These are phyloP conservation scores for Sporothrix curviconia DNA, from an alignment of 2,329 filamentous ascomycete genomes.

Conservation along the genomic window DNA sequence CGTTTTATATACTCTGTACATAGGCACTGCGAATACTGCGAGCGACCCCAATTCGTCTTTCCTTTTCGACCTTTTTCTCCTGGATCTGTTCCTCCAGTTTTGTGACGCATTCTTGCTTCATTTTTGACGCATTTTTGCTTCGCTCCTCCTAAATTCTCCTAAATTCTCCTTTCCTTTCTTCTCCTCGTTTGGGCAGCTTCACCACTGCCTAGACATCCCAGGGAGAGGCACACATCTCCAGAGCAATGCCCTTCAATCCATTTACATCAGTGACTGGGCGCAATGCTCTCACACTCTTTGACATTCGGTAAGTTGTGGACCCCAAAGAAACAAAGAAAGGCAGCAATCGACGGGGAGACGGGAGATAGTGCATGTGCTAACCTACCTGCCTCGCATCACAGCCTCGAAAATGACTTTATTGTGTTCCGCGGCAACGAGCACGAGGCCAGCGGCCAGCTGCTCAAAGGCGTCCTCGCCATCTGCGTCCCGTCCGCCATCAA, in stretches of 20 bases:
- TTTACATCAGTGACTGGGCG: slow-evolving; percentile 47
- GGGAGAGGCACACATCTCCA: neutral
- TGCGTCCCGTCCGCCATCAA: slow-evolving; percentile 63
- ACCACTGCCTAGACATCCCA: neutral
- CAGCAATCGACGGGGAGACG: neutral
- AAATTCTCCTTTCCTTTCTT: too few species aligned
- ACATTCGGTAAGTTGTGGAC: slow-evolving; percentile 45
- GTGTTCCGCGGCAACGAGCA: slow-evolving; percentile 69
- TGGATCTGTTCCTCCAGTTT: too few species aligned
- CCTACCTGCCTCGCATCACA: too few species aligned
- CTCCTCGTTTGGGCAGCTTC: slow-evolving; percentile 1
- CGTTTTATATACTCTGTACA: slow-evolving; percentile 6
- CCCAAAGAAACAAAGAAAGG: neutral
- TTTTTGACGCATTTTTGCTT: neutral
- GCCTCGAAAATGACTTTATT: slow-evolving; percentile 71
- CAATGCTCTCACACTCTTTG: slow-evolving; percentile 48
- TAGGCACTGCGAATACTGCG: too few species aligned
- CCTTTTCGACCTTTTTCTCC: neutral
- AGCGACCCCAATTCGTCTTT: neutral
- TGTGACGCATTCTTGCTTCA: too few species aligned
- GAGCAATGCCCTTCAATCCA: slow-evolving; percentile 49
- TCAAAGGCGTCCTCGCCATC: slow-evolving; percentile 68
- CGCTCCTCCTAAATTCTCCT: too few species aligned
- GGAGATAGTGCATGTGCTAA: too few species aligned
- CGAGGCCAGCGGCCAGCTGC: slow-evolving; percentile 67